phyloP scores from a whole-genome alignment of 345 rosid species.

The Alliaria petiolata region DNA sequence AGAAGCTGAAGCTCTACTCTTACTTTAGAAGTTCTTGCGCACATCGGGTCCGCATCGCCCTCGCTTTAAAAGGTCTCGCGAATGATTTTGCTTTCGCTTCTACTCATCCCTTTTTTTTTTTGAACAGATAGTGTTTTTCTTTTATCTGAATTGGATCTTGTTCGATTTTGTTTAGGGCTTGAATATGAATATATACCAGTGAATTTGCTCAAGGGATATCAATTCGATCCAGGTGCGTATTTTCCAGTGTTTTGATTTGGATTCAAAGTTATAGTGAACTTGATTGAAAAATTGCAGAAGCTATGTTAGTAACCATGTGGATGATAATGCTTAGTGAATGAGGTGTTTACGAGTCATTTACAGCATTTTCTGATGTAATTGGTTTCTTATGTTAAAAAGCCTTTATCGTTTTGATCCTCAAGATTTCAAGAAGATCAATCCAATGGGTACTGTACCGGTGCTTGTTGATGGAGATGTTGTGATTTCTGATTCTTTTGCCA shows the following conservation, averaged over 20 bases:
- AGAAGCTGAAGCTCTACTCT: constrained; percentile 49
- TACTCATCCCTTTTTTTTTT: not conserved
- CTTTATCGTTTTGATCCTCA: not conserved
- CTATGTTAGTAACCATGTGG: not conserved
- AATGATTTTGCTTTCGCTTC: not conserved
- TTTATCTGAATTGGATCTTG: not conserved
- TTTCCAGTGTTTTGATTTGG: not conserved
- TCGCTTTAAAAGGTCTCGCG: constrained; percentile 59
- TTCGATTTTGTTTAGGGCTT: constrained; percentile 40
- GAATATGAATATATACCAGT: constrained; percentile 64
- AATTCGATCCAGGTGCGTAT: constrained; percentile 50
- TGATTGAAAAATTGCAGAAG: not conserved
- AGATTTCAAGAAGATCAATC: constrained; percentile 72
- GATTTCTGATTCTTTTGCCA: constrained; percentile 74
- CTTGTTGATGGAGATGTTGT: constrained; percentile 71
- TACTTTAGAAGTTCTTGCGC: constrained; percentile 81
- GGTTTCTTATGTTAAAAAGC: not conserved
- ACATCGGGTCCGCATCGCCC: constrained; percentile 71
- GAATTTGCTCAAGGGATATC: constrained; percentile 53
- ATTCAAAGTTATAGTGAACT: not conserved
- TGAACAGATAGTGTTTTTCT: too few relatives aligned
- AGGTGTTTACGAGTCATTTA: too few relatives aligned
- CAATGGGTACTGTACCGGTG: constrained; percentile 73
- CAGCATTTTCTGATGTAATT: not conserved
- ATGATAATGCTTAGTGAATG: too few relatives aligned